These are phyloP conservation scores for Henckelia pumila DNA, from an alignment of 257 asterid genomes.

Conservation along the genomic window DNA sequence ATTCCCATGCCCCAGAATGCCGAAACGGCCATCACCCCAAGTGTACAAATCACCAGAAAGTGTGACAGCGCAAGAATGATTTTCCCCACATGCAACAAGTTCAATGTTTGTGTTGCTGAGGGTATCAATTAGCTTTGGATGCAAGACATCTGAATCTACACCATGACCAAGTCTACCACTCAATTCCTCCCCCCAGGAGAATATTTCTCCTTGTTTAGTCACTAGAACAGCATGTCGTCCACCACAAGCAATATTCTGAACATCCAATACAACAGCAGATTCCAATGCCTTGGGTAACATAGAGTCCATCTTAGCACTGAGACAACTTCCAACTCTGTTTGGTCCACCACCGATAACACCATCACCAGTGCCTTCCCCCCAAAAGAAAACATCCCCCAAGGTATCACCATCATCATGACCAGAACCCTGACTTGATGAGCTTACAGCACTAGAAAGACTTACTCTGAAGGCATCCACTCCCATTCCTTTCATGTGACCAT, in stretches of 20 bases:
- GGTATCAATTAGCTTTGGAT: slow-evolving; percentile 83
- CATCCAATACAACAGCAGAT: slow-evolving; percentile 95
- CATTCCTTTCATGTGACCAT: slow-evolving; percentile 73
- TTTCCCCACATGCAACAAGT: slow-evolving; percentile 92
- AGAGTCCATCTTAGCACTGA: slow-evolving; percentile 68
- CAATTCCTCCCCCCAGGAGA: slow-evolving; percentile 95
- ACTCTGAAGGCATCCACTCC: slow-evolving; percentile 91
- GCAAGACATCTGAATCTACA: slow-evolving; percentile 85
- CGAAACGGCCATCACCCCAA: slow-evolving; percentile 93
- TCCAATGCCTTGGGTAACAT: slow-evolving; percentile 90
- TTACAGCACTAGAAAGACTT: slow-evolving; percentile 98
- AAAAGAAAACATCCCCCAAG: slow-evolving; percentile 91
- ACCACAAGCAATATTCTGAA: slow-evolving; percentile 96
- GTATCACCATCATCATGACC: slow-evolving; percentile 99
- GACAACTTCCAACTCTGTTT: slow-evolving; percentile 55
- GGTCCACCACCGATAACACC: slow-evolving; percentile 88
- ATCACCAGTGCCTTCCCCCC: slow-evolving; percentile 99
- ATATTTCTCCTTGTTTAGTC: slow-evolving; percentile 93
- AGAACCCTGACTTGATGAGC: slow-evolving; percentile 99
- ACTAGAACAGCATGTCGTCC: slow-evolving; percentile 89
- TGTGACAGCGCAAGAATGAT: slow-evolving; percentile 88
- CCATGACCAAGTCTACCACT: slow-evolving; percentile 99
- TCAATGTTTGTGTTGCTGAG: slow-evolving; percentile 80
- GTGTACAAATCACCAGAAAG: slow-evolving; percentile 91
- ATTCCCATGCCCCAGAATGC: slow-evolving; percentile 94